phyloP scores from a whole-genome alignment of 139 green algal genomes.

The Chlorella sp. region DNA sequence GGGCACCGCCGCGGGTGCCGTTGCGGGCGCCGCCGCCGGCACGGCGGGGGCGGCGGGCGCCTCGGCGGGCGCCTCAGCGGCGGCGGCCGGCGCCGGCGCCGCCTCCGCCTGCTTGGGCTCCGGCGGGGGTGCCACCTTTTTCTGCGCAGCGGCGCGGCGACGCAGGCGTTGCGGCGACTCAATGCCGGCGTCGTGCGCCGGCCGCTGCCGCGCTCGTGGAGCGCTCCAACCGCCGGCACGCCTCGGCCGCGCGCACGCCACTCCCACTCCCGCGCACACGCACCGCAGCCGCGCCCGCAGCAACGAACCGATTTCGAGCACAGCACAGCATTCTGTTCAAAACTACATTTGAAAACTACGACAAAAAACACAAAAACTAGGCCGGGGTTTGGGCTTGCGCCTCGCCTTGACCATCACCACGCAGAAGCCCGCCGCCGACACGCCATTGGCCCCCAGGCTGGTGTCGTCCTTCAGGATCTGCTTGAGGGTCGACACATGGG shows the following conservation, averaged over 20 bases:
- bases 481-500: neutral
- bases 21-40: slow-evolving; percentile 19
- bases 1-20: slow-evolving; percentile 30
- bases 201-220: no score
- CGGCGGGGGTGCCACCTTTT: slow-evolving; percentile 2
- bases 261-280: no score
- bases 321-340: no score
- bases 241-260: no score
- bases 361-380: no score
- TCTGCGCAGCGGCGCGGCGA: slow-evolving; percentile 5
- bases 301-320: no score
- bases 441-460: slow-evolving; percentile 69
- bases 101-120: slow-evolving; percentile 10
- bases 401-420: slow-evolving; percentile 94
- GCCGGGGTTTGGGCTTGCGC: no score
- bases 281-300: no score
- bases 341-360: no score
- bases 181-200: no score
- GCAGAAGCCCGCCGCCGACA: slow-evolving; percentile 88
- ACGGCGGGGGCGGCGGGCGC: slow-evolving; percentile 38
- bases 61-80: neutral
- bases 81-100: neutral
- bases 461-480: slow-evolving; percentile 89
- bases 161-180: no score
- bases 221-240: no score